Conservation (phyloP, 2,329 filamentous ascomycete genomes). For the Exophiala calicioides region DNA sequence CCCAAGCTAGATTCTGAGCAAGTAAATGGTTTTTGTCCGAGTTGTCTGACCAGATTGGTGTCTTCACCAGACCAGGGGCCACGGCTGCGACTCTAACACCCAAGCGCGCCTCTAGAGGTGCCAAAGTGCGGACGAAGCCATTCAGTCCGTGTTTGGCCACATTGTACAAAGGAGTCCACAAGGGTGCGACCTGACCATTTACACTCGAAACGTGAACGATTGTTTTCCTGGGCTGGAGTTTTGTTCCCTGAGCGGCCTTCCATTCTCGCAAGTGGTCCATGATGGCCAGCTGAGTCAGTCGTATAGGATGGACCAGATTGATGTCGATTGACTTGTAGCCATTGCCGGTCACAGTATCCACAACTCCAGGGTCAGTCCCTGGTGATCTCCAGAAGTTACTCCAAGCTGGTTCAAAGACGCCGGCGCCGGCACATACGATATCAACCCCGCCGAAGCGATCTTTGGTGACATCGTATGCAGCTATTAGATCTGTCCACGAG, state of each 20-base stretch:
- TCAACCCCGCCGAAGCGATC: conserved; percentile 50
- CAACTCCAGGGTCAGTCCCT: conserved; percentile 37
- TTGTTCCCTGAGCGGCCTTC: conserved; percentile 24
- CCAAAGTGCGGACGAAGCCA: conserved; percentile 53
- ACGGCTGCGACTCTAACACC: conserved; percentile 62
- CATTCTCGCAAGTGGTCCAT: conserved; percentile 43
- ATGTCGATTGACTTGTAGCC: conserved; percentile 51
- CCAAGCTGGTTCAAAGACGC: conserved; percentile 44
- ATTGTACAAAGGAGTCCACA: conserved; percentile 48
- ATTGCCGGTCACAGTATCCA: conserved; percentile 21
- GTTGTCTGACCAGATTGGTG: conserved; percentile 62
- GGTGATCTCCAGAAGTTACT: conserved; percentile 53
- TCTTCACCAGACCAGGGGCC: conserved; percentile 61
- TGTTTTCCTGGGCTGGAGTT: conserved; percentile 33
- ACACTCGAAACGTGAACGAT: conserved; percentile 52
- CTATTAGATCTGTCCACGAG: conserved; percentile 50
- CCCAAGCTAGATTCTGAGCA: conserved; percentile 43
- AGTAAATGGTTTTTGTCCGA: conserved; percentile 56
- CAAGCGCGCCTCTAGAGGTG: conserved; percentile 49
- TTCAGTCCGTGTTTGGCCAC: conserved; percentile 52
- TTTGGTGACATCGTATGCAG: conserved; percentile 51
- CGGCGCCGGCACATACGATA: conserved; percentile 49
- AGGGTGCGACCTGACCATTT: conserved; percentile 42
- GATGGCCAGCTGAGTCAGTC: conserved; percentile 51
- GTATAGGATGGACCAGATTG: conserved; percentile 48